Evolutionary conservation across 2,329 filamentous ascomycete species (phyloP).

Genomic region (Fusarium irregulare): DNA sequence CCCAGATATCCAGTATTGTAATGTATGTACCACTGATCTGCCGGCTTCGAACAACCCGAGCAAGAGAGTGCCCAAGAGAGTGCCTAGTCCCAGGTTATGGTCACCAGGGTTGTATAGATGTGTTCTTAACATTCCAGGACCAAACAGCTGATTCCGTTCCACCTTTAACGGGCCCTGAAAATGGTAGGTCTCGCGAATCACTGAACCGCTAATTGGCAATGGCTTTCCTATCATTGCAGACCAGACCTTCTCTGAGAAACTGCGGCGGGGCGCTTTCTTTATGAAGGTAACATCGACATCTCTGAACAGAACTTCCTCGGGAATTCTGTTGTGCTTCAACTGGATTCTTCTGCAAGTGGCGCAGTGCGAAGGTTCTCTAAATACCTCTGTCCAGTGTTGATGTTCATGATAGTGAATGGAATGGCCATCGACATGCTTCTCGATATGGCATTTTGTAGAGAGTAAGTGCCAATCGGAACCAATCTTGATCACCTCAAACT

Average conservation of each 20-base stretch:
- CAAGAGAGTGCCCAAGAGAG: not conserved
- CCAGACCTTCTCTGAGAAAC: constrained; percentile 7
- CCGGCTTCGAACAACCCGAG: not conserved
- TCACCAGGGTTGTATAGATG: not conserved
- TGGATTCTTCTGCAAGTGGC: not conserved
- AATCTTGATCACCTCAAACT: constrained; percentile 3
- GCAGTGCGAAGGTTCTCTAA: not conserved
- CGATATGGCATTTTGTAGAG: constrained; percentile 8
- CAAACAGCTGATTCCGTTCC: not conserved
- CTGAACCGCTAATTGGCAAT: not conserved
- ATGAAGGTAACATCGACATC: not conserved
- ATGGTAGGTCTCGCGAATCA: not conserved
- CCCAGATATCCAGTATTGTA: not conserved
- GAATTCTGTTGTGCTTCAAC: not conserved
- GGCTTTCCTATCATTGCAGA: not conserved
- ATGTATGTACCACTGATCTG: not conserved
- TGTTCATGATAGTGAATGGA: constrained; percentile 1
- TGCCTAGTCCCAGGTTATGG: not conserved
- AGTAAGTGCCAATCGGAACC: not conserved
- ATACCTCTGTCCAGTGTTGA: not conserved
- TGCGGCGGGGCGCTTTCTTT: not conserved
- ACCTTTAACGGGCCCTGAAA: not conserved
- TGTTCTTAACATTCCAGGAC: not conserved
- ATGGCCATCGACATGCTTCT: not conserved
- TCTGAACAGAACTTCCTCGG: not conserved